phyloP scores from a whole-genome alignment of 2,329 filamentous ascomycete species.

The Pestalotiopsis sp. region DNA sequence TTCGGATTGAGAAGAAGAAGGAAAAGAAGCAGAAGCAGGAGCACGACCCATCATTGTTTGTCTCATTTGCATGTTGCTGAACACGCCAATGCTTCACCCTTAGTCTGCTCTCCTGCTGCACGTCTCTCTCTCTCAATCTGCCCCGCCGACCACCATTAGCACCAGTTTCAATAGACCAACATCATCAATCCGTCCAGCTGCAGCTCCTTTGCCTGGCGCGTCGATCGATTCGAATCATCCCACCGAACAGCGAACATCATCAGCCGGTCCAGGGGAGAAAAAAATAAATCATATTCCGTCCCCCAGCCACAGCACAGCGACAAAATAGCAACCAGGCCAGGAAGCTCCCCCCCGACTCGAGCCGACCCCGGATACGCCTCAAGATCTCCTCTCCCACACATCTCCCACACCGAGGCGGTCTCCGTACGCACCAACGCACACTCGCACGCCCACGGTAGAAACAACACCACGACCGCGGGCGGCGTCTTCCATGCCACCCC shows the following conservation, averaged over 20 bases:
- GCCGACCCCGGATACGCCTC: too few relatives aligned
- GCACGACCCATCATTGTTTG: neutral
- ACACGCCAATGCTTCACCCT: neutral
- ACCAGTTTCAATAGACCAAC: constrained; percentile 4
- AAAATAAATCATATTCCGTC: neutral
- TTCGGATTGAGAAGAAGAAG: neutral
- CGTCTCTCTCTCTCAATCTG: neutral
- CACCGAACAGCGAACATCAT: neutral
- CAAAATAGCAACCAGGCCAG: too few relatives aligned
- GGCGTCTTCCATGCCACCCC: constrained; percentile 10
- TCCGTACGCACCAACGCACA: neutral
- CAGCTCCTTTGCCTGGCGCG: neutral
- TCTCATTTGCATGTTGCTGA: neutral
- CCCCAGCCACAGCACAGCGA: too few relatives aligned
- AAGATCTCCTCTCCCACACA: too few relatives aligned
- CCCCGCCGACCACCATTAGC: constrained; percentile 1
- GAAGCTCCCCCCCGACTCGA: too few relatives aligned
- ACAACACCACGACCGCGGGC: neutral
- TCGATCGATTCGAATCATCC: neutral
- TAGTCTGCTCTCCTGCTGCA: neutral
- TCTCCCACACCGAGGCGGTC: too few relatives aligned
- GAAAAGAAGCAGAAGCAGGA: neutral
- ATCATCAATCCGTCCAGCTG: neutral
- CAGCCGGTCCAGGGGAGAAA: neutral
- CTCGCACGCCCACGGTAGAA: neutral